Evolutionary conservation across 2,329 filamentous ascomycete genomes (phyloP).

Genomic region (Teratosphaeria gauchensis): DNA sequence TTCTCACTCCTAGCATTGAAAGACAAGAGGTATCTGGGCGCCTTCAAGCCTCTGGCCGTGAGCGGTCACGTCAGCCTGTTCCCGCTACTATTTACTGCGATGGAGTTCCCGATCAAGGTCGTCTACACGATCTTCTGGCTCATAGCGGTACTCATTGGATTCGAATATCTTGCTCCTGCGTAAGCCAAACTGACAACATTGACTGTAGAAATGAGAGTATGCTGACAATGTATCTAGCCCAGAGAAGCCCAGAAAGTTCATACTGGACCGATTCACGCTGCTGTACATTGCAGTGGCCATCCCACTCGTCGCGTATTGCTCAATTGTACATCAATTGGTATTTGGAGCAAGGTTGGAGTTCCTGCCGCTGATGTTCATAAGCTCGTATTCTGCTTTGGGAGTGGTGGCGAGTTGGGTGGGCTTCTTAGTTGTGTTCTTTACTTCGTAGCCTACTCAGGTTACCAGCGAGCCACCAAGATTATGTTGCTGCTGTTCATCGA

Average conservation of each 20-base stretch:
- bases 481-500: not conserved
- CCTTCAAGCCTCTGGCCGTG: constrained; percentile 84
- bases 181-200: constrained; percentile 26
- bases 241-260: constrained; percentile 67
- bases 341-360: constrained; percentile 83
- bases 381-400: constrained; percentile 87
- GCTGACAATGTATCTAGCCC: constrained; percentile 37
- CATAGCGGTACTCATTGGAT: constrained; percentile 71
- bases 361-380: constrained; percentile 92
- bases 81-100: constrained; percentile 80
- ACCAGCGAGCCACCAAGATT: not conserved
- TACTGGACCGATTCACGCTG: constrained; percentile 83
- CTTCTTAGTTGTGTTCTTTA: constrained; percentile 85
- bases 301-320: constrained; percentile 81
- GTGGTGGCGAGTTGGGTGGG: constrained; percentile 93
- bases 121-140: constrained; percentile 91
- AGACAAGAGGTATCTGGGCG: constrained; percentile 80
- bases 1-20: constrained; percentile 87
- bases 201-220: too few species aligned
- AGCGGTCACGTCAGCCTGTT: constrained; percentile 93
- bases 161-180: constrained; percentile 79
- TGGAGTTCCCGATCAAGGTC: constrained; percentile 89
- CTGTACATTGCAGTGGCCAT: constrained; percentile 85
- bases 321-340: constrained; percentile 68
- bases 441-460: constrained; percentile 12